Evolutionary conservation across 73 alveolate species (phyloP).

Genomic region (Urostyla sp.): DNA sequence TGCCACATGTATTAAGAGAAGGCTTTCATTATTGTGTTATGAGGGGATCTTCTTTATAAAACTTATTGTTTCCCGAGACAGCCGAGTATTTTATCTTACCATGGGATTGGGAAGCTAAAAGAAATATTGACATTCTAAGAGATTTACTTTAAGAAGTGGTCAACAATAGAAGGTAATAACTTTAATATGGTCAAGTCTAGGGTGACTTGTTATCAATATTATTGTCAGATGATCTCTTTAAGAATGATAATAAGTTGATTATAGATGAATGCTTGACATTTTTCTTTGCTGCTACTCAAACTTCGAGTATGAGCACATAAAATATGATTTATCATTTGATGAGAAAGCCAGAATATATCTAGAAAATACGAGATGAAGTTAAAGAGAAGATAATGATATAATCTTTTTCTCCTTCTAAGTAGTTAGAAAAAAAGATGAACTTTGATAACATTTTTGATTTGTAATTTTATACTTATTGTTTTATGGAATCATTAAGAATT

Average conservation of each 20-base stretch:
- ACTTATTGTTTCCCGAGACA: no score
- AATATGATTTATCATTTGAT: not conserved
- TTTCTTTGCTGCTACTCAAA: slow-evolving; percentile 22
- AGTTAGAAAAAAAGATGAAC: not conserved
- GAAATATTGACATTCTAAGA: no score
- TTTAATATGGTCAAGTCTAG: not conserved
- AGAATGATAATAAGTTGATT: slow-evolving; percentile 5
- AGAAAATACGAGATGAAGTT: not conserved
- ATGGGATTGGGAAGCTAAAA: no score
- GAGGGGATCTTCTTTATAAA: no score
- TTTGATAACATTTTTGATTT: not conserved
- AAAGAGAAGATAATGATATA: not conserved
- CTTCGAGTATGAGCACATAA: not conserved
- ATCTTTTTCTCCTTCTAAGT: not conserved
- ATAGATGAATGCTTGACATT: slow-evolving; percentile 41
- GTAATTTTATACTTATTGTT: not conserved
- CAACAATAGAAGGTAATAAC: no score
- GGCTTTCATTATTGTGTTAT: no score
- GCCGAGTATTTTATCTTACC: no score
- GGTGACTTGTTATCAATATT: slow-evolving; percentile 23
- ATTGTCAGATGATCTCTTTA: slow-evolving; percentile 5
- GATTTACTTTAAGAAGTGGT: no score
- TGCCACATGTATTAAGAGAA: no score
- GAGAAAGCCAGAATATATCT: not conserved
- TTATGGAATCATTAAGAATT: slow-evolving; percentile 4